These are phyloP conservation scores for Claviceps quebecensis DNA, from an alignment of 2,329 filamentous ascomycete species.

Conservation along the genomic window DNA sequence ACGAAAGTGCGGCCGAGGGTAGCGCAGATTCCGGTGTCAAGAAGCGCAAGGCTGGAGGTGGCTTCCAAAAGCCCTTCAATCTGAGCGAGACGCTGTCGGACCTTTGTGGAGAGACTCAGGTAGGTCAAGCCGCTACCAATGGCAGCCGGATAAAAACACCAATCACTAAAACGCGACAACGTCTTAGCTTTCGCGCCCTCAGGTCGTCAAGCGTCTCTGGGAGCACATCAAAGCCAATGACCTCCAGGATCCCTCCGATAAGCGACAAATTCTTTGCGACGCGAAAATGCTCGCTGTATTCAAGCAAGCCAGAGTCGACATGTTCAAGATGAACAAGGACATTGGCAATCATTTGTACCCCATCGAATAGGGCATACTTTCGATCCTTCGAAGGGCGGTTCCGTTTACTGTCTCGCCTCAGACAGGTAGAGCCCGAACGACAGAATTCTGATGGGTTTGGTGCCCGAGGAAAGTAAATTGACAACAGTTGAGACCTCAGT, in stretches of 20 bases:
- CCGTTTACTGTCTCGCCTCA: neutral
- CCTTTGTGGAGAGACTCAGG: conserved; percentile 55
- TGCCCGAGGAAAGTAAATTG: conserved; percentile 6
- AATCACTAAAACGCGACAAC: neutral
- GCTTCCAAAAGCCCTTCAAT: conserved; percentile 79
- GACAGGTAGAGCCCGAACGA: neutral
- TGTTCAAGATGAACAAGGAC: conserved; percentile 99
- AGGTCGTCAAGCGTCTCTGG: conserved; percentile 95
- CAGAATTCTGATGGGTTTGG: conserved; percentile 3
- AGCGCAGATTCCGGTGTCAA: conserved; percentile 42
- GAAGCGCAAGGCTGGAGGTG: conserved; percentile 75
- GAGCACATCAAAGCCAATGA: conserved; percentile 80
- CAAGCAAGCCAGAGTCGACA: conserved; percentile 80
- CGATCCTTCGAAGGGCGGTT: neutral
- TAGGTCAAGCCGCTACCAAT: conserved; percentile 21
- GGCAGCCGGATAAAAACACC: neutral
- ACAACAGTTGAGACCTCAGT: neutral
- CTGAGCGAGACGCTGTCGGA: conserved; percentile 57
- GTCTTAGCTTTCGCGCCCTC: conserved; percentile 69
- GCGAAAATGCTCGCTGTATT: conserved; percentile 85
- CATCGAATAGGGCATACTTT: conserved; percentile 48
- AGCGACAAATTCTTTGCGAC: conserved; percentile 86
- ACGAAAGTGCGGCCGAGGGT: conserved; percentile 63
- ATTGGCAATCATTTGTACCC: conserved; percentile 82
- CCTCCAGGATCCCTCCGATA: conserved; percentile 82